phyloP scores from a whole-genome alignment of 345 rosid genomes.

The Raphanus raphanistrum region DNA sequence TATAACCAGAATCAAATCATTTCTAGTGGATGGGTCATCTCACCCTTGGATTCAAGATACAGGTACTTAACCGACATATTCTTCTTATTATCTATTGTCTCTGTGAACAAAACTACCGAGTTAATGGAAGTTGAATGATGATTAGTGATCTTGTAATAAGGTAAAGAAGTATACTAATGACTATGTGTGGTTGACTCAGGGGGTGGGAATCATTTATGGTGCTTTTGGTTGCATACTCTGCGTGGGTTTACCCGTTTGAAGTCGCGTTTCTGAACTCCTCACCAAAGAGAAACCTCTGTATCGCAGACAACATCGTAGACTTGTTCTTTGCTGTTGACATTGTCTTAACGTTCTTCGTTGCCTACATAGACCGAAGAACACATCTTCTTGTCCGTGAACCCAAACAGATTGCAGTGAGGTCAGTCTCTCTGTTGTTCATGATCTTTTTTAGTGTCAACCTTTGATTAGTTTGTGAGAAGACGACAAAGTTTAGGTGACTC shows the following conservation, averaged over 20 bases:
- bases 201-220: slow-evolving; percentile 86
- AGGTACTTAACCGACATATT: slow-evolving; percentile 47
- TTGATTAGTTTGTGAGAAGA: slow-evolving; percentile 22
- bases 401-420: slow-evolving; percentile 71
- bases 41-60: slow-evolving; percentile 86
- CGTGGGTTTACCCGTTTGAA: slow-evolving; percentile 87
- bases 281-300: slow-evolving; percentile 46
- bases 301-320: slow-evolving; percentile 76
- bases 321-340: slow-evolving; percentile 76
- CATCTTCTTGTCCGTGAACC: slow-evolving; percentile 69
- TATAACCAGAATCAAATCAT: slow-evolving; percentile 46
- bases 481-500: slow-evolving; percentile 33
- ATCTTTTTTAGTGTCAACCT: slow-evolving; percentile 5
- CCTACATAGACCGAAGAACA: slow-evolving; percentile 67
- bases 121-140: not conserved
- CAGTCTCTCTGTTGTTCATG: slow-evolving; percentile 21
- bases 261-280: slow-evolving; percentile 59
- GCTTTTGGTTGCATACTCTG: slow-evolving; percentile 74
- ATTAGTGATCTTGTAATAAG: not conserved
- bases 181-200: slow-evolving; percentile 46
- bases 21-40: slow-evolving; percentile 62
- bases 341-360: slow-evolving; percentile 72
- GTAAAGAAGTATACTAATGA: not conserved
- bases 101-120: not conserved
- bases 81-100: not conserved